These are phyloP conservation scores for Russula brevipes DNA, from an alignment of 768 basidiomycete genomes.

Conservation along the genomic window DNA sequence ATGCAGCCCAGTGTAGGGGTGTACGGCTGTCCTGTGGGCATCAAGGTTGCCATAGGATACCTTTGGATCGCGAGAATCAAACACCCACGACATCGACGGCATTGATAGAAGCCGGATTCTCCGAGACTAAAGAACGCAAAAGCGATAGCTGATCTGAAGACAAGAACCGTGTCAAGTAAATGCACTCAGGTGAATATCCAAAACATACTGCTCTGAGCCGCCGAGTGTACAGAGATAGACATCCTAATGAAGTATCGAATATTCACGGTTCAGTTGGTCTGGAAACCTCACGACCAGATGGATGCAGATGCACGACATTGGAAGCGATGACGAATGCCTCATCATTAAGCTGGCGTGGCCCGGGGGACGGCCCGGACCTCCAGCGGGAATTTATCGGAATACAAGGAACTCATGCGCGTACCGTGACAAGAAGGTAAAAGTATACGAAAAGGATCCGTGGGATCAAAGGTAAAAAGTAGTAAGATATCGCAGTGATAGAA, in stretches of 20 bases:
- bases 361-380: neutral
- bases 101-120: slow-evolving; percentile 59
- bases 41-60: neutral
- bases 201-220: slow-evolving; percentile 59
- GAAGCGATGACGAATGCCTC: slow-evolving; percentile 1
- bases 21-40: slow-evolving; percentile 64
- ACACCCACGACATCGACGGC: slow-evolving; percentile 53
- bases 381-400: neutral
- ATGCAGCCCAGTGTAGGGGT: slow-evolving; percentile 82
- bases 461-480: neutral
- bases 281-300: too few species aligned
- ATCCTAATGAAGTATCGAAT: neutral
- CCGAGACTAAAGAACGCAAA: slow-evolving; percentile 57
- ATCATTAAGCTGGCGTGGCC: neutral
- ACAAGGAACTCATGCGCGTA: too few species aligned
- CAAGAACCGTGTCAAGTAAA: neutral
- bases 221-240: slow-evolving; percentile 50
- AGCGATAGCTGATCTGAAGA: slow-evolving; percentile 61
- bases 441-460: neutral
- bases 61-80: neutral
- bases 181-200: neutral
- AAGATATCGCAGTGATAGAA: slow-evolving; percentile 8
- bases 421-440: neutral
- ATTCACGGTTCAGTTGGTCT: neutral
- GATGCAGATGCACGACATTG: too few species aligned